Percentiles rank a stretch among this genome's conserved stretches.
Evolutionary conservation across 108 stramenopile species (phyloP).

Genomic region (Seminavis robusta): DNA sequence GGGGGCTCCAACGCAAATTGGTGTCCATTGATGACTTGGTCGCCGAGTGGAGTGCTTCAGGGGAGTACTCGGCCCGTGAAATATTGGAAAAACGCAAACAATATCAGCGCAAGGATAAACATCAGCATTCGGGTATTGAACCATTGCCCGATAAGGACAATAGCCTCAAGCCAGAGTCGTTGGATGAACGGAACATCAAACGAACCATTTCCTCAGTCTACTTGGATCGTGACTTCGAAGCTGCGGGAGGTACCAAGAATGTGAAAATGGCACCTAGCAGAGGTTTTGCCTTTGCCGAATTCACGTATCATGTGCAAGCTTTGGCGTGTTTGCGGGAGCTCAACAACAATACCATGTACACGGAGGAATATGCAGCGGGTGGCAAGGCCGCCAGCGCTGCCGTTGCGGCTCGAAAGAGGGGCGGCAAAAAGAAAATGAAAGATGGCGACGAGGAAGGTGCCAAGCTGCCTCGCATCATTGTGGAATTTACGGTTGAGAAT

Average conservation of each 20-base stretch:
- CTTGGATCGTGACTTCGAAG: constrained; percentile 70
- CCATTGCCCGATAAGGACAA: neutral
- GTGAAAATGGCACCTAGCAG: constrained; percentile 63
- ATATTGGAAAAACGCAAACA: constrained; percentile 54
- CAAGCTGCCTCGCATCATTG: constrained; percentile 69
- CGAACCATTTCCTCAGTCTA: constrained; percentile 81
- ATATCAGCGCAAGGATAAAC: constrained; percentile 8
- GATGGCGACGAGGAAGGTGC: constrained; percentile 53
- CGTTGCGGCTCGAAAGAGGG: constrained; percentile 27
- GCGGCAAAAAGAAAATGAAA: constrained; percentile 26
- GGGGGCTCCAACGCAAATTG: constrained; percentile 69
- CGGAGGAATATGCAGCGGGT: constrained; percentile 60
- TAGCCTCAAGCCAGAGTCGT: constrained; percentile 36
- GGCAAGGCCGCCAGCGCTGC: constrained; percentile 71
- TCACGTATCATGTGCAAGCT: constrained; percentile 93
- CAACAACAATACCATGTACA: constrained; percentile 94
- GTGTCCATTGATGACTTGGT: constrained; percentile 79
- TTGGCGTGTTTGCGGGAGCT: constrained; percentile 92
- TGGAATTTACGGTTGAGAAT: constrained; percentile 88
- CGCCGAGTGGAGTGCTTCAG: constrained; percentile 71
- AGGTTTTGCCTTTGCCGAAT: constrained; percentile 99
- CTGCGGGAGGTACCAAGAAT: constrained; percentile 39
- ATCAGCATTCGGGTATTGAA: constrained; percentile 25
- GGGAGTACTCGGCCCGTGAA: constrained; percentile 69
- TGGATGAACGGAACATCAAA: constrained; percentile 79